phyloP scores from a whole-genome alignment of 2,329 filamentous ascomycete species.

The Pseudocercospora fijiensis region DNA sequence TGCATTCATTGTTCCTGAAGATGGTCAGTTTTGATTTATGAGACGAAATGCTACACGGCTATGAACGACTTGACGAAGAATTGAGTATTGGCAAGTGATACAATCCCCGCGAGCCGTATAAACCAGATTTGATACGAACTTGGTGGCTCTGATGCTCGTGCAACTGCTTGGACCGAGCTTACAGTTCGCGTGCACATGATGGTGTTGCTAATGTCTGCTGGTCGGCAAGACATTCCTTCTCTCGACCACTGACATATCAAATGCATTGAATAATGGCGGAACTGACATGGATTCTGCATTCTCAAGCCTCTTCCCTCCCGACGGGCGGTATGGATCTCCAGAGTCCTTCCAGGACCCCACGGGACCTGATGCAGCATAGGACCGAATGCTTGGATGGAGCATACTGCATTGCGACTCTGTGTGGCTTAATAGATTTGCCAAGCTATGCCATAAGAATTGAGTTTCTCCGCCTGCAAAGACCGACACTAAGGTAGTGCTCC shows the following conservation, averaged over 20 bases:
- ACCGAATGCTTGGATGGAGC: slow-evolving; percentile 10
- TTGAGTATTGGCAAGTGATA: background rate
- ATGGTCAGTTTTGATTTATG: background rate
- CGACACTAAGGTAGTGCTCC: background rate
- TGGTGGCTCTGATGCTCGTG: background rate
- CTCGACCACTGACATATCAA: background rate
- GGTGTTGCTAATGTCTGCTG: background rate
- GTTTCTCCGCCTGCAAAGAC: slow-evolving; percentile 6
- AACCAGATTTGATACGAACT: background rate
- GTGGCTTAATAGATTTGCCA: background rate
- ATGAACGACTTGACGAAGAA: slow-evolving; percentile 3
- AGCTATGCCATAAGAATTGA: background rate
- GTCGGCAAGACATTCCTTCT: background rate
- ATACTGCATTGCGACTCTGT: slow-evolving; percentile 5
- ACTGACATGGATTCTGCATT: background rate
- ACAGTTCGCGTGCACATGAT: background rate
- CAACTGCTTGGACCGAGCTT: background rate
- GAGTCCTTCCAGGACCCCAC: slow-evolving; percentile 9
- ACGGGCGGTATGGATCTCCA: background rate
- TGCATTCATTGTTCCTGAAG: background rate
- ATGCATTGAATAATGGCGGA: background rate
- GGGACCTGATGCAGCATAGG: slow-evolving; percentile 12
- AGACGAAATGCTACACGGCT: background rate
- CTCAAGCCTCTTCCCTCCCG: background rate
- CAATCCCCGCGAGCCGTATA: slow-evolving; percentile 2